Base-by-base conservation (phyloP, 192 early-diverging fungal genomes). In the Coemansia sp. region DNA sequence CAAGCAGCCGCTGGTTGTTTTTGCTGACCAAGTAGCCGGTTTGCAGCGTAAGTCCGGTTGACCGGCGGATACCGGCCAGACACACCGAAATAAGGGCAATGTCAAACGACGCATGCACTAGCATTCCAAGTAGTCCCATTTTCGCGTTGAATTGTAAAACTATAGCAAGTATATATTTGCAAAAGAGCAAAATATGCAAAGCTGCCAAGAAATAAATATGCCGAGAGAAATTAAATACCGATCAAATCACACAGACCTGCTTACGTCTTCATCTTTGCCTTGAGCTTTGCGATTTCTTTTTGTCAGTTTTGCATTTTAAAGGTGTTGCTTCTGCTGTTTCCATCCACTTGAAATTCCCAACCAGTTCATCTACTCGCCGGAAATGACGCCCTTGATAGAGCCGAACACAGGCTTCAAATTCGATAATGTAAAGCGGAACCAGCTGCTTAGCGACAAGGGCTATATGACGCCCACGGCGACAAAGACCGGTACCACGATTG, bases 401-500 rank as follows among this genome's bases (percentile, higher is more conserved):
- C 43, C 67, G 35, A 51, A 59, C 16, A 43, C 76, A 8, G 78
- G 78, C 52, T 81, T 81, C 69, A 74, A 81, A 48, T 81, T 81
- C 49, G 78, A 81, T 54, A 81, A 79, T 69, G 68, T 70, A 22
- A 81, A 70, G 64, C 64, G 97, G 58, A 98, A 98, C 72, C 73
- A 81, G 48, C 74, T 88, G 37, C 82, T 96, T 56, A 84, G 86
- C 41, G 75, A 84, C 62, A 92, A 91, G 68, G 96, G 95, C 55
- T 73, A 84, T 61, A 86, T 85, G 65, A 64, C 86, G 29, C 94
- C 97, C 45, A 91, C 88, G 55, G 85, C 92, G 1, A 95, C 89
- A 57, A 94, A 90, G 74, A 99, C 97, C 4, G 97, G 97, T 73
- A 99, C 97, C 6, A 99, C 97, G 12, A 97, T 99, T 82, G 93